These are phyloP conservation scores for Azolla pinnata DNA, from an alignment of 75 land plant genomes.

Conservation along the genomic window DNA sequence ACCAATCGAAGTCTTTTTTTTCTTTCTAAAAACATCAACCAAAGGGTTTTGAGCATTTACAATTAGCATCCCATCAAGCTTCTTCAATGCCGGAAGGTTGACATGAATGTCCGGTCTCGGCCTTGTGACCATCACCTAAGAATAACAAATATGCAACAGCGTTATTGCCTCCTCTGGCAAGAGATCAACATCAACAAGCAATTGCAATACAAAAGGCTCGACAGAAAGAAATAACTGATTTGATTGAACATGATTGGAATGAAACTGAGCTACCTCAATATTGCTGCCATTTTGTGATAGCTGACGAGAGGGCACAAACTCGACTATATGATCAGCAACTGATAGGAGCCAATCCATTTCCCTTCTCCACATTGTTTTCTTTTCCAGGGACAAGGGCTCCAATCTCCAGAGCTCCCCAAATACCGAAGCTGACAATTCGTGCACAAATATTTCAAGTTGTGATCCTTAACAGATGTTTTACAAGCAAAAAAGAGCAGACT, in stretches of 20 bases:
- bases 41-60: conserved; percentile 5
- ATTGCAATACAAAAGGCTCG: background rate
- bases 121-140: conserved; percentile 25
- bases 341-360: conserved; percentile 47
- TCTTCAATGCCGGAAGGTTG: conserved; percentile 33
- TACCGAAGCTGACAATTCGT: conserved; percentile 38
- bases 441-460: no score
- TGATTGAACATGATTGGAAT: background rate
- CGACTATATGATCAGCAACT: conserved; percentile 53
- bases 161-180: no score
- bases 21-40: background rate
- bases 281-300: conserved; percentile 38
- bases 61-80: conserved; percentile 30
- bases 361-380: conserved; percentile 41
- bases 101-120: conserved; percentile 31
- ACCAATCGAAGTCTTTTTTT: background rate
- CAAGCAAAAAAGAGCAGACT: no score
- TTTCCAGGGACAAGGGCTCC: conserved; percentile 32
- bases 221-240: background rate
- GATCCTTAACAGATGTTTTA: no score
- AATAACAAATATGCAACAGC: background rate
- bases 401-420: conserved; percentile 52
- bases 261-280: conserved; percentile 23
- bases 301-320: conserved; percentile 37
- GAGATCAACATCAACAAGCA: no score